Percentiles rank a stretch among this genome's conserved stretches.
Conservation (phyloP, 1,139 yeast genomes). For the Blastobotrys arbuscula region DNA sequence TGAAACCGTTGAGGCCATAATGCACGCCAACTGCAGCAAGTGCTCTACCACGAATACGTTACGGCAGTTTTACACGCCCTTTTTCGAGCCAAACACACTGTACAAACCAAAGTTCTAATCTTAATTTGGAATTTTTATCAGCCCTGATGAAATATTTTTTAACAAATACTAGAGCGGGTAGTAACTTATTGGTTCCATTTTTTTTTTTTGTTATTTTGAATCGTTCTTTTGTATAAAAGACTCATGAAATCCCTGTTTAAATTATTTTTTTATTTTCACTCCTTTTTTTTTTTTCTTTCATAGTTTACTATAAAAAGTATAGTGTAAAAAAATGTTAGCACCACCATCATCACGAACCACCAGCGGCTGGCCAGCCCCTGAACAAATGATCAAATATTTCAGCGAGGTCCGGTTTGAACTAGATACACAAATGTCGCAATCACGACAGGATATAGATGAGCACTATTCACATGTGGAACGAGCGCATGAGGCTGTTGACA, state of each 20-base stretch:
- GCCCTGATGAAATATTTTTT: no score
- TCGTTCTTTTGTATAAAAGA: no score
- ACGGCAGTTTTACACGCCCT: no score
- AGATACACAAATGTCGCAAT: slow-evolving; percentile 3
- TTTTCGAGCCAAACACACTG: no score
- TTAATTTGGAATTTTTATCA: no score
- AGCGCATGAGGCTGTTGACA: slow-evolving; percentile 6
- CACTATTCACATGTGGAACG: slow-evolving; percentile 4
- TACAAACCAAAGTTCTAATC: no score
- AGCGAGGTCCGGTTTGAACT: slow-evolving; percentile 4
- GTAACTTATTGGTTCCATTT: background rate
- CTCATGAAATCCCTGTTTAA: background rate
- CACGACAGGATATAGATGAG: slow-evolving; percentile 3
- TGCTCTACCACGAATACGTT: no score
- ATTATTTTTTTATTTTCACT: background rate
- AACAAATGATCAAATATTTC: slow-evolving; percentile 10
- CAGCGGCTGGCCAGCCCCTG: slow-evolving; percentile 12
- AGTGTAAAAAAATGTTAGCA: background rate
- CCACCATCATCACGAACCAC: slow-evolving; percentile 5
- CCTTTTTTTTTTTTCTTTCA: background rate
- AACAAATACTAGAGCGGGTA: no score
- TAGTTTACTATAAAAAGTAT: background rate
- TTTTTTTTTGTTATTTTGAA: no score
- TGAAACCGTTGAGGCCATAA: background rate
- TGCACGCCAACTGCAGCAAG: no score